These are phyloP conservation scores for Ogataea corticis DNA, from an alignment of 805 yeast species.

Conservation along the genomic window DNA sequence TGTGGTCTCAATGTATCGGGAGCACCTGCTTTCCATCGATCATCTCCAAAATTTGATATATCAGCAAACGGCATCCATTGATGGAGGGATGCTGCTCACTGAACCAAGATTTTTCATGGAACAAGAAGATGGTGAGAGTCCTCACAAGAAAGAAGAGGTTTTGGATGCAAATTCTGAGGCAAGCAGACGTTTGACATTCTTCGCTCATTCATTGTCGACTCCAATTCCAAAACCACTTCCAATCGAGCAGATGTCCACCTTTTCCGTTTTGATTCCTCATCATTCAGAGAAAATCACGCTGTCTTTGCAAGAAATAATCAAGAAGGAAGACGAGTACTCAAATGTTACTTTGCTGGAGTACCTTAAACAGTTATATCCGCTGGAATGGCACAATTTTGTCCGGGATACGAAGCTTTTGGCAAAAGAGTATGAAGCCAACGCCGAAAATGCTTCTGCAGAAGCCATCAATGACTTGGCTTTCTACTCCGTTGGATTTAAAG, in stretches of 20 bases:
- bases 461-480: constrained; percentile 58
- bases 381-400: constrained; percentile 58
- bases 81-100: constrained; percentile 45
- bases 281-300: constrained; percentile 80
- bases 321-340: constrained; percentile 65
- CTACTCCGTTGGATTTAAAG: constrained; percentile 68
- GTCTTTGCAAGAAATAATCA: constrained; percentile 74
- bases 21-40: constrained; percentile 72
- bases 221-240: constrained; percentile 77
- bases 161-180: constrained; percentile 73
- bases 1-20: constrained; percentile 79
- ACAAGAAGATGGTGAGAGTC: constrained; percentile 64
- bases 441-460: constrained; percentile 15
- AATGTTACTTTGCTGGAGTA: constrained; percentile 56
- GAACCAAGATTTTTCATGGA: constrained; percentile 81
- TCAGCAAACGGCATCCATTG: constrained; percentile 42
- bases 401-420: constrained; percentile 56
- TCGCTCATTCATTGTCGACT: constrained; percentile 86
- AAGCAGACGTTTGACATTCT: constrained; percentile 77
- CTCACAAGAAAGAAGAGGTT: constrained; percentile 48
- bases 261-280: constrained; percentile 85
- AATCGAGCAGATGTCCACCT: constrained; percentile 71
- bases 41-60: constrained; percentile 68
- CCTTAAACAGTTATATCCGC: constrained; percentile 54
- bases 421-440: constrained; percentile 37